Evolutionary conservation across 352 stramenopile genomes (phyloP), one percentile per base, ranked within the genome.

Genomic region (Phytophthora palmivora): DNA sequence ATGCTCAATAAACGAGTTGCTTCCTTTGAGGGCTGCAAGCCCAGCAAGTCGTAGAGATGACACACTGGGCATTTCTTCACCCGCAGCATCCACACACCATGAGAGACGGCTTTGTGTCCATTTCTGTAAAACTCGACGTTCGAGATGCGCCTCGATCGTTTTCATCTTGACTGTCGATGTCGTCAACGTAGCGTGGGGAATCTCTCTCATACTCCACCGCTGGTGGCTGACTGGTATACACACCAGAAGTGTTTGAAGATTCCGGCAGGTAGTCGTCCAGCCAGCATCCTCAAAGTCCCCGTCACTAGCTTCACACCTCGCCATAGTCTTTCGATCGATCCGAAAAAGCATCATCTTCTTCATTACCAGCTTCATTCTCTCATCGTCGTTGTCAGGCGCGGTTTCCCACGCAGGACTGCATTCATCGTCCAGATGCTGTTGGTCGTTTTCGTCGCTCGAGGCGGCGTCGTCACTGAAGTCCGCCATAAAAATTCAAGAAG

Each of bases 241-340:
- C 18, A 18, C 3, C 36, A 22, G 60, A 42, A 7, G 32, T 38
- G 15, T 57, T 36, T 8, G 26, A 16, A 4, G 39, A 36, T 16
- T 60, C 65, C 7, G 53, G 44, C 15, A 81, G 39, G 36, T 76
- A 82, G 58, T 82, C 62, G 11, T 79, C 73, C 4, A 76, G 41
- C 70, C 73, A 82, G 63, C 62, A 45, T 77, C 68, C 22, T 74
- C 67, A n/a, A 78, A 80, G 32, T 78, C 63, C 7, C 64, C 63
- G 34, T 67, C 54, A 37, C 63, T 74, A 28, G 16, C 21, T 2
- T 77, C 68, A 0, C 70, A n/a, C 58, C 3, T 63, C 47, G 11
- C 53, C 53, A 30, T 42, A 46, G n/a, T 48, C 34, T 9, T n/a
- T 52, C 6, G 38, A 60, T 30, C 24, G 30, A 28, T 48, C 50